Conservation (phyloP, 495 filamentous ascomycete species). For the Eremomyces bilateralis region DNA sequence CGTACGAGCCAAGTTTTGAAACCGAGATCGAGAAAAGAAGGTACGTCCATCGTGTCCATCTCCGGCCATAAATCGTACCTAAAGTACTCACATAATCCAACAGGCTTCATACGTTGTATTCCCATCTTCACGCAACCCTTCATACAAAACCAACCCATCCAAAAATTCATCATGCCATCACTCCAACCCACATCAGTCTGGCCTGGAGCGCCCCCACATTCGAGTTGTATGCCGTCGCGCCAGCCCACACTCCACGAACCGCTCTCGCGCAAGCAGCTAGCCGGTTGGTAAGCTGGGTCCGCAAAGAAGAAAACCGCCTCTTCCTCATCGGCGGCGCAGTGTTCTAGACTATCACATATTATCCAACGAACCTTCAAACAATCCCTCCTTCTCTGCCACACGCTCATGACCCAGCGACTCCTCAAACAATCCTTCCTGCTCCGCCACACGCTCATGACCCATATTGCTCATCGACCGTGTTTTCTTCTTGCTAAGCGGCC, state of each 20-base stretch:
- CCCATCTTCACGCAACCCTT: constrained; percentile 57
- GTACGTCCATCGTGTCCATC: constrained; percentile 14
- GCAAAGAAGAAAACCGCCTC: constrained; percentile 71
- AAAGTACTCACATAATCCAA: neutral
- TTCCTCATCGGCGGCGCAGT: constrained; percentile 93
- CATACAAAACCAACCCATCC: constrained; percentile 67
- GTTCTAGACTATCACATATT: constrained; percentile 18
- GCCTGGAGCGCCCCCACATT: constrained; percentile 82
- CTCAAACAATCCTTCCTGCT: no score
- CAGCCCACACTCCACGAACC: constrained; percentile 49
- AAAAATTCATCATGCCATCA: constrained; percentile 63
- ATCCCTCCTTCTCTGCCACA: no score
- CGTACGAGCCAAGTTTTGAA: constrained; percentile 49
- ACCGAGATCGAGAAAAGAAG: constrained; percentile 42
- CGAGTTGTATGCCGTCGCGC: constrained; percentile 87
- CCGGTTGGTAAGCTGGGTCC: constrained; percentile 71
- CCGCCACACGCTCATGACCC: no score
- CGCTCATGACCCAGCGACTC: no score
- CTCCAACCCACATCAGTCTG: constrained; percentile 49
- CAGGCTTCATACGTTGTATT: constrained; percentile 66
- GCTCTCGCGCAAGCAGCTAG: constrained; percentile 70
- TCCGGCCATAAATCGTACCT: neutral
- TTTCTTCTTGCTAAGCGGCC: no score
- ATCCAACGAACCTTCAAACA: no score
- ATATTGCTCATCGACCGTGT: no score